Evolutionary conservation across 495 filamentous ascomycete species (phyloP).

Genomic region (Penicillium salamii): DNA sequence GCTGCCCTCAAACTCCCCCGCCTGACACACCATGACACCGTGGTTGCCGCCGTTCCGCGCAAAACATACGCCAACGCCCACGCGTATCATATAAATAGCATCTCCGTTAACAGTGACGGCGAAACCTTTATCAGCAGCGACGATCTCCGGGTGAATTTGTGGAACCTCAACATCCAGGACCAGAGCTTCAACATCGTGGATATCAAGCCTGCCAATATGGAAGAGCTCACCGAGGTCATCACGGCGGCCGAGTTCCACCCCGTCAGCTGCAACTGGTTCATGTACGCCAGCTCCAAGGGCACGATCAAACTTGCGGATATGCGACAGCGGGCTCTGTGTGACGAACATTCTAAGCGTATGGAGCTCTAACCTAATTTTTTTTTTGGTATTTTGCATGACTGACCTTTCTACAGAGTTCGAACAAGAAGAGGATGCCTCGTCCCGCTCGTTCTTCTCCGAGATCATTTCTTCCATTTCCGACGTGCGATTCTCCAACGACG

Average conservation of each 20-base stretch:
- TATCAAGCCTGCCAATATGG: slow-evolving; percentile 99
- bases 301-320: slow-evolving; percentile 99
- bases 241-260: slow-evolving; percentile 98
- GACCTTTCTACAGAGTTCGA: slow-evolving; percentile 73
- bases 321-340: slow-evolving; percentile 92
- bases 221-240: slow-evolving; percentile 97
- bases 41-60: slow-evolving; percentile 92
- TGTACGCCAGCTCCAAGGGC: slow-evolving; percentile 99
- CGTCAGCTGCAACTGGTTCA: slow-evolving; percentile 98
- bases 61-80: slow-evolving; percentile 97
- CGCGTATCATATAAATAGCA: slow-evolving; percentile 99
- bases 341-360: slow-evolving; percentile 92
- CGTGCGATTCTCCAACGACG: slow-evolving; percentile 94
- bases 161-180: slow-evolving; percentile 99
- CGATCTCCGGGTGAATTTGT: slow-evolving; percentile 94
- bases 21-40: slow-evolving; percentile 96
- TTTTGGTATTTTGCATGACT: slow-evolving; percentile 6
- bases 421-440: slow-evolving; percentile 97
- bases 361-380: slow-evolving; percentile 6
- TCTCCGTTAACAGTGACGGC: slow-evolving; percentile 98
- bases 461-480: slow-evolving; percentile 99
- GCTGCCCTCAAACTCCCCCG: slow-evolving; percentile 86
- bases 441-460: slow-evolving; percentile 98
- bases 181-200: slow-evolving; percentile 99
- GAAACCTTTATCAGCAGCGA: slow-evolving; percentile 99